Percentiles rank a stretch among this genome's conserved stretches.
phyloP scores from a whole-genome alignment of 2,329 filamentous ascomycete genomes.

The Apiospora hydei region DNA sequence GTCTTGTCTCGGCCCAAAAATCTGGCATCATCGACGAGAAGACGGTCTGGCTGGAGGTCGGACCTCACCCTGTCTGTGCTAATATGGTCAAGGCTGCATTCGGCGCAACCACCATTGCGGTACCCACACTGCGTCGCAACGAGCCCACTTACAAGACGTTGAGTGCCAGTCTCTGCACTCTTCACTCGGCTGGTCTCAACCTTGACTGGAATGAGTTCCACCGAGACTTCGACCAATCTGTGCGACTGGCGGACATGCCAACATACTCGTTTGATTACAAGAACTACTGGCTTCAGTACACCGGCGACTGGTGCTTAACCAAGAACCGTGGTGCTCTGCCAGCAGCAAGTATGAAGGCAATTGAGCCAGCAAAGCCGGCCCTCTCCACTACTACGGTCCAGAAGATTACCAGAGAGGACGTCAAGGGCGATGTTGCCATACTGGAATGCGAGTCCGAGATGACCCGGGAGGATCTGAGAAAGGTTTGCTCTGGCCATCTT shows the following conservation, averaged over 20 bases:
- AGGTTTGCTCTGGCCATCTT: slow-evolving; percentile 69
- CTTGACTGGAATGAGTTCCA: slow-evolving; percentile 75
- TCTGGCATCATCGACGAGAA: slow-evolving; percentile 68
- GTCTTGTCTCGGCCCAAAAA: slow-evolving; percentile 64
- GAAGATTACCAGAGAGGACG: slow-evolving; percentile 66
- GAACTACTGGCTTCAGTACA: slow-evolving; percentile 76
- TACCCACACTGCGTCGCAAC: slow-evolving; percentile 67
- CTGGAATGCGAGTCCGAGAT: slow-evolving; percentile 73
- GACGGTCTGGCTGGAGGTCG: slow-evolving; percentile 76
- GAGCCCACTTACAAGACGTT: slow-evolving; percentile 72
- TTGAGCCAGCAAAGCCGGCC: slow-evolving; percentile 54
- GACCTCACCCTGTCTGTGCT: slow-evolving; percentile 75
- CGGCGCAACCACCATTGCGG: slow-evolving; percentile 58
- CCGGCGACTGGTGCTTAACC: slow-evolving; percentile 64
- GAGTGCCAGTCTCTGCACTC: slow-evolving; percentile 60
- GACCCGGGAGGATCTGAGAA: slow-evolving; percentile 67
- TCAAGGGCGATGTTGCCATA: slow-evolving; percentile 64
- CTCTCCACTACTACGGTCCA: slow-evolving; percentile 72
- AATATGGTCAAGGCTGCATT: slow-evolving; percentile 73
- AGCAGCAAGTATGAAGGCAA: slow-evolving; percentile 47
- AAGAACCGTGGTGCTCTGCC: slow-evolving; percentile 66
- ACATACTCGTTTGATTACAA: slow-evolving; percentile 74
- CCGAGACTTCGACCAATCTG: slow-evolving; percentile 63
- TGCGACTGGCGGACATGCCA: slow-evolving; percentile 69
- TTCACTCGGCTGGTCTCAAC: slow-evolving; percentile 64